Base-by-base conservation (phyloP, 1,284 basidiomycete species). In the Leccinum subrobustum region DNA sequence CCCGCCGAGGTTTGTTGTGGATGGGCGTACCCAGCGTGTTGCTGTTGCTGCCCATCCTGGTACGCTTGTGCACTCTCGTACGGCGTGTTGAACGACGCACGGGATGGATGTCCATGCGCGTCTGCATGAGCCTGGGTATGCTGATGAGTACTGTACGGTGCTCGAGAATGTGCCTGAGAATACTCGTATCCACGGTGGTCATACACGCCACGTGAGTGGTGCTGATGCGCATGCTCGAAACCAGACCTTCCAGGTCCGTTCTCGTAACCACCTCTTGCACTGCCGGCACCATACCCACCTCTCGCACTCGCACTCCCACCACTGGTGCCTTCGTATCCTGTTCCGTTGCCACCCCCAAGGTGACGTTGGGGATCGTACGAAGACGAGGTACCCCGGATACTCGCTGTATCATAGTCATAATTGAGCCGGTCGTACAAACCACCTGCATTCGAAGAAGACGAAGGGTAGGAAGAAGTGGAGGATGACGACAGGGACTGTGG, bases 11-110 rank as follows among this genome's bases (percentile, higher is more conserved):
- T 65, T 16, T 74, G 68, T 54, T 72, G 73, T 23, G 66, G 52
- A 54, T 71, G 64, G 16, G 60, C 25, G 33, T 71, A 68, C 6
- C 66, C 69, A 37, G 60, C 42, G 5, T 68, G 68, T 27, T 63
- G 62, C 37, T 23, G 31, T 31, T 31, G 31, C 29, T 31, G 29
- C 31, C 70, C 69, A 50, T 69, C 64, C 16, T 67, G 73, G 53
- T 60, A 71, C 51, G 69, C 54, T 39, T 71, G 71, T 20, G 66
- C 42, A 53, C 68, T 66, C 25, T 76, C 76, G 14, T 71, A 70
- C 6, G 57, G 64, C 55, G 59, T 65, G 61, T 11, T 70, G 42
- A 71, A 74, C 11, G 73, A 54, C 6, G 62, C 27, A 58, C 64
- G 76, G 51, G 70, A 25, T 9, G 60, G 54, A n/a, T 62, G 68